These are phyloP conservation scores for Tolypocladium cylindrosporum DNA, from an alignment of 2,329 filamentous ascomycete genomes.

Conservation along the genomic window DNA sequence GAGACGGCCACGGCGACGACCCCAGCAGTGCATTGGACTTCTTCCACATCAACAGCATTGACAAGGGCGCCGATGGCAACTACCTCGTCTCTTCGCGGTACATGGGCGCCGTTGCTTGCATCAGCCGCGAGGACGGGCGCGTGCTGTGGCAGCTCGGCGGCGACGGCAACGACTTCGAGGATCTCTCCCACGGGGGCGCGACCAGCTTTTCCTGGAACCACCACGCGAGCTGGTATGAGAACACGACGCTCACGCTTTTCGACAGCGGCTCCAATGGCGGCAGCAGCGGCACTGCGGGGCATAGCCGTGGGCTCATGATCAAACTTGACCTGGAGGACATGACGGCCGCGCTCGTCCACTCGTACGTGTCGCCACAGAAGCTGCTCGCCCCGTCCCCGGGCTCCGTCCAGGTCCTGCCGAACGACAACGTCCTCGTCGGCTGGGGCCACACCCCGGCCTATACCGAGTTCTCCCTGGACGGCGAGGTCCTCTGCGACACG, in stretches of 20 bases:
- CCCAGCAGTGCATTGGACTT: slow-evolving; percentile 35
- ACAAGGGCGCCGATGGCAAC: slow-evolving; percentile 38
- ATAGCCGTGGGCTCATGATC: slow-evolving; percentile 14
- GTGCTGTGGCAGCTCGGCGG: slow-evolving; percentile 46
- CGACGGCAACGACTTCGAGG: slow-evolving; percentile 26
- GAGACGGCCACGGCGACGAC: slow-evolving; percentile 13
- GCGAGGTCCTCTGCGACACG: slow-evolving; percentile 40
- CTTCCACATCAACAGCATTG: slow-evolving; percentile 47
- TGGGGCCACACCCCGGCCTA: slow-evolving; percentile 43
- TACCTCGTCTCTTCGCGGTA: slow-evolving; percentile 45
- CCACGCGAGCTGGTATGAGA: slow-evolving; percentile 39
- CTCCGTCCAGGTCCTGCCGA: slow-evolving; percentile 39
- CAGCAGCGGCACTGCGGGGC: slow-evolving; percentile 1
- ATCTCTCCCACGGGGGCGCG: slow-evolving; percentile 19
- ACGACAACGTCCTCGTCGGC: slow-evolving; percentile 43
- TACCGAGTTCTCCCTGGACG: slow-evolving; percentile 36
- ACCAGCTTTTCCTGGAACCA: slow-evolving; percentile 39
- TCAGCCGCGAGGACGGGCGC: slow-evolving; percentile 34
- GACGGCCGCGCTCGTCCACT: slow-evolving; percentile 24
- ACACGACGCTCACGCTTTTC: slow-evolving; percentile 36
- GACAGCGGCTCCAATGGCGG: slow-evolving; percentile 15
- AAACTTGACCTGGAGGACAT: slow-evolving; percentile 10
- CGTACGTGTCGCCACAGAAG: slow-evolving; percentile 21
- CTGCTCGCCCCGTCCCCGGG: slow-evolving; percentile 24
- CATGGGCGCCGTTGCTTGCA: slow-evolving; percentile 33